Evolutionary conservation across 2,329 filamentous ascomycete genomes (phyloP).

Genomic region (Fusarium avenaceum): DNA sequence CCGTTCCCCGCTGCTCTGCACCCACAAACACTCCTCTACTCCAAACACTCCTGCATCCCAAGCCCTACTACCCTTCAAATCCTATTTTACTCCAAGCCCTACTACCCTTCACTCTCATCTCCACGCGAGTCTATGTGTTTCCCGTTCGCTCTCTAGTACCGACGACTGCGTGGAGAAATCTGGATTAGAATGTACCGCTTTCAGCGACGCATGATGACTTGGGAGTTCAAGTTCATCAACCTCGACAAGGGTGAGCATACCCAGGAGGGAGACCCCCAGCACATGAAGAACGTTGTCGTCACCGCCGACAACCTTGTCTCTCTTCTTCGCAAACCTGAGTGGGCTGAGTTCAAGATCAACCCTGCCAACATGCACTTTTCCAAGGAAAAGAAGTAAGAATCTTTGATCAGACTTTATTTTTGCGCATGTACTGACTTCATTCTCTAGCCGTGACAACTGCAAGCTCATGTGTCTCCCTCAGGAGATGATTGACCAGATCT

Average conservation of each 20-base stretch:
- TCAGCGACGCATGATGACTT: neutral
- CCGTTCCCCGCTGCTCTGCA: neutral
- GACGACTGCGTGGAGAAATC: neutral
- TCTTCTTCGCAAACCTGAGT: slow-evolving; percentile 2
- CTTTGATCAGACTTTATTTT: neutral
- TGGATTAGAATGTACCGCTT: neutral
- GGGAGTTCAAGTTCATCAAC: neutral
- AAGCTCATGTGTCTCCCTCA: slow-evolving; percentile 10
- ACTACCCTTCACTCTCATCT: neutral
- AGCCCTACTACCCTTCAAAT: neutral
- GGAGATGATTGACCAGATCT: slow-evolving; percentile 19
- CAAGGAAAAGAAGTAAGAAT: slow-evolving; percentile 14
- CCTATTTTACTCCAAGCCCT: neutral
- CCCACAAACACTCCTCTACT: no score
- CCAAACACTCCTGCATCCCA: neutral
- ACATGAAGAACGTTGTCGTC: neutral
- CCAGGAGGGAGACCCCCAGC: neutral
- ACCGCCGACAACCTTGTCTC: slow-evolving; percentile 11
- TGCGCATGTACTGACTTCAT: neutral
- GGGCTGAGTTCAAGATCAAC: slow-evolving; percentile 6
- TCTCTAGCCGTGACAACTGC: neutral
- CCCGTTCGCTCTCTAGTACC: neutral
- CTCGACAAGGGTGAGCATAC: neutral
- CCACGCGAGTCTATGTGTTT: neutral
- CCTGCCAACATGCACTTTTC: neutral